Base-by-base conservation (phyloP, 148 eudicot genomes). In the Rhododendron molle region DNA sequence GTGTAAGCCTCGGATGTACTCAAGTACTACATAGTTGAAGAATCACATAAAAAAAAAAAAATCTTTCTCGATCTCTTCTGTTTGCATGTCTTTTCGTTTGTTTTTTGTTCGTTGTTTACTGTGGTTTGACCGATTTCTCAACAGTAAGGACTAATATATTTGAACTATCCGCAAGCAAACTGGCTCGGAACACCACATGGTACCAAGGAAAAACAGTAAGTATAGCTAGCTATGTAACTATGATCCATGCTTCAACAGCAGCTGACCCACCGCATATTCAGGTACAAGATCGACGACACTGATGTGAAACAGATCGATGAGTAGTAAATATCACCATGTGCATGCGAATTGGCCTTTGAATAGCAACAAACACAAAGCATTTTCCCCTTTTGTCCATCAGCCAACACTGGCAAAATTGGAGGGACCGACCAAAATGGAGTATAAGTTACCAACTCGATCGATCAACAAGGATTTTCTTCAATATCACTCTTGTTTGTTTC, bases 341-440 rank as follows among this genome's bases (percentile, higher is more conserved):
- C 76, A 56, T 40, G 44, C 44, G 7, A 40, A 40, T 82, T 65
- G 54, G 13, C 84, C n/a, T 82, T 82, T 18, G 38, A 43, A 44
- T n/a, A 15, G 76, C 56, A 62, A 82, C 76, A 62, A 82, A 82
- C 3, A 82, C 32, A 43, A 26, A 43, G 84, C 84, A 82, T 82
- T 82, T 81, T 82, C 34, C 76, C 52, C 44, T 20, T 36, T 20
- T 36, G 23, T 44, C 76, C 26, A 43, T 43, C 40, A 58, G 21
- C 5, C 5, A 7, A 18, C 78, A 6, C 7, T 71, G 15, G 8
- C 76, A 71, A 30, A 71, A 13, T 30, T 71, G 36, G 76, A 71
- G 56, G 82, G 82, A 20, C 82, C 65, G 82, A 20, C 82, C 65
- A 50, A 80, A 38, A 28, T 26, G 62, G 65, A 58, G 8, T 5